Percentiles rank a stretch among this genome's conserved stretches.
phyloP scores from a whole-genome alignment of 345 rosid species.

The Orychophragmus violaceus region DNA sequence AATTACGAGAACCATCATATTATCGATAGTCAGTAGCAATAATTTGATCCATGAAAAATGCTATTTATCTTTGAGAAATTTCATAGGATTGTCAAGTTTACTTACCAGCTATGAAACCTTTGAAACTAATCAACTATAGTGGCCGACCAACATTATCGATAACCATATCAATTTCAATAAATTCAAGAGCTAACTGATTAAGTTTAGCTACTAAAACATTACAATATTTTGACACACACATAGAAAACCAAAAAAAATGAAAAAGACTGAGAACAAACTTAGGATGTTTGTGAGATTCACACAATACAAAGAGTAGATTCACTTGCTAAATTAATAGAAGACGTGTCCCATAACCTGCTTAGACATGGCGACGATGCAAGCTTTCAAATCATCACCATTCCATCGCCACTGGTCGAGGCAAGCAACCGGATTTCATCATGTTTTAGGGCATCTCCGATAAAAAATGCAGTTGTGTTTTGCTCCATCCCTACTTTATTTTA shows the following conservation, averaged over 20 bases:
- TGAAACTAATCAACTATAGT: not conserved
- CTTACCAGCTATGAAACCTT: not conserved
- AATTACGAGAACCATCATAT: not conserved
- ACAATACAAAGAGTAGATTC: not conserved
- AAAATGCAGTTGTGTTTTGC: no score
- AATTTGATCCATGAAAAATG: not conserved
- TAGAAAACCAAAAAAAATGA: not conserved
- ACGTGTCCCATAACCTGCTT: no score
- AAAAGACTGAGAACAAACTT: not conserved
- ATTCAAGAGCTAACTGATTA: not conserved
- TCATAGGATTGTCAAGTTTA: not conserved
- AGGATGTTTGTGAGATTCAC: not conserved
- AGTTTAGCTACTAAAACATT: no score
- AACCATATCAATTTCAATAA: not conserved
- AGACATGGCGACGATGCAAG: no score
- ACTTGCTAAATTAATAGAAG: no score
- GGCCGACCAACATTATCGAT: not conserved
- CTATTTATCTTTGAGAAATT: no score
- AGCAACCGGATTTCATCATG: no score
- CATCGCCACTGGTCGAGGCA: no score
- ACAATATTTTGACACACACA: not conserved
- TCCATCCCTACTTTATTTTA: no score
- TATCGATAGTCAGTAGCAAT: not conserved
- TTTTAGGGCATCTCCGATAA: no score
- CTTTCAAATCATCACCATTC: no score